phyloP scores from a whole-genome alignment of 2,329 filamentous ascomycete genomes.

The Hypoxylon sp. region DNA sequence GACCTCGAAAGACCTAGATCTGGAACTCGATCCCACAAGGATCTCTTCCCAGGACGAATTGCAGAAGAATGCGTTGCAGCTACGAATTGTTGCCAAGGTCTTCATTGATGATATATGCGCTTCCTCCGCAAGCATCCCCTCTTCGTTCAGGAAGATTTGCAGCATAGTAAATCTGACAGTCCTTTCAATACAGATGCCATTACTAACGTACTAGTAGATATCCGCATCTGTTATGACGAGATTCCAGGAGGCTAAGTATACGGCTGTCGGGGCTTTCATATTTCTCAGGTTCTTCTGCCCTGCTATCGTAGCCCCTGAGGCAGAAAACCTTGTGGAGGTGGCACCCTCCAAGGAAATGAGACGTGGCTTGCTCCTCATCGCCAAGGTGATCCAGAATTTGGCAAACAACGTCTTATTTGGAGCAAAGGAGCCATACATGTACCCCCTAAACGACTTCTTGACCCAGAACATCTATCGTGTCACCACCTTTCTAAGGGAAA shows the following conservation, averaged over 20 bases:
- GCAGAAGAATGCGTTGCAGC: conserved; percentile 70
- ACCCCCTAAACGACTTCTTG: conserved; percentile 72
- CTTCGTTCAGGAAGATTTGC: conserved; percentile 72
- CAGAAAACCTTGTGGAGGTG: conserved; percentile 68
- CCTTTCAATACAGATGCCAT: not conserved
- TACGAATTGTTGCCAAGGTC: conserved; percentile 72
- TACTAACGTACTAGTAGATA: conserved; percentile 54
- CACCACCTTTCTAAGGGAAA: conserved; percentile 71
- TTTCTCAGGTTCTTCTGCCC: conserved; percentile 77
- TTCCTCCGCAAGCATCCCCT: conserved; percentile 67
- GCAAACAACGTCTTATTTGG: conserved; percentile 77
- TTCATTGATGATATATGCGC: conserved; percentile 76
- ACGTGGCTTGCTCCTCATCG: conserved; percentile 71
- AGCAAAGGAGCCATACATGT: conserved; percentile 77
- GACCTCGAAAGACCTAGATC: conserved; percentile 71
- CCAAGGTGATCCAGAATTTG: conserved; percentile 75
- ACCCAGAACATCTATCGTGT: conserved; percentile 73
- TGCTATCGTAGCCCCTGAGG: conserved; percentile 74
- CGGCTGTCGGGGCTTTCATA: conserved; percentile 74
- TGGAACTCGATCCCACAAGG: conserved; percentile 71
- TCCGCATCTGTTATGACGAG: conserved; percentile 67
- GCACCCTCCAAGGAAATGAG: conserved; percentile 74
- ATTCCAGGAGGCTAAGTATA: conserved; percentile 75
- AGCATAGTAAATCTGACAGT: conserved; percentile 61
- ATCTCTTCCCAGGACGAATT: conserved; percentile 68